These are phyloP conservation scores for Fusarium sp. DNA, from an alignment of 2,329 filamentous ascomycete genomes.

Conservation along the genomic window DNA sequence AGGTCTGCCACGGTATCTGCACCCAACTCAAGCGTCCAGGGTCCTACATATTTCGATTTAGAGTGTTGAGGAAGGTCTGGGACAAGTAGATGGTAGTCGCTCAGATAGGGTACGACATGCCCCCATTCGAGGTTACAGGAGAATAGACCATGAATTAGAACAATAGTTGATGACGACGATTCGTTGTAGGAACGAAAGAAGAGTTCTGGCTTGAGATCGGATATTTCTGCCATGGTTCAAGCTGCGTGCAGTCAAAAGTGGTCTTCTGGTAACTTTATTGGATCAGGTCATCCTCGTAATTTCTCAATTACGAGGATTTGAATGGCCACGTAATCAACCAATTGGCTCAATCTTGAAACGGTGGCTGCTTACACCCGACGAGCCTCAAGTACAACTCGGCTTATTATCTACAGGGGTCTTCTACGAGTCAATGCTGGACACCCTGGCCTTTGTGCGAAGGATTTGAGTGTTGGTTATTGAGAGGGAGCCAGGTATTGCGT, in stretches of 20 bases:
- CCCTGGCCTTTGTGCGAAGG: background rate
- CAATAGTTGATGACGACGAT: slow-evolving; percentile 46
- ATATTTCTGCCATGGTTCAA: background rate
- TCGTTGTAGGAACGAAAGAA: slow-evolving; percentile 42
- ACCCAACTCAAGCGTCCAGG: slow-evolving; percentile 48
- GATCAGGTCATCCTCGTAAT: accelerated
- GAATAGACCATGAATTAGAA: slow-evolving; percentile 53
- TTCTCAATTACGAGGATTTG: background rate
- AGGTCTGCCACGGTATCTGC: slow-evolving; percentile 53
- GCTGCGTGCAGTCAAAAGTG: accelerated
- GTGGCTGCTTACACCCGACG: background rate
- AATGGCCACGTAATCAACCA: background rate
- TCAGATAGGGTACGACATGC: slow-evolving; percentile 53
- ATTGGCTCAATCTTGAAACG: background rate
- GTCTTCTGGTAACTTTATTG: background rate
- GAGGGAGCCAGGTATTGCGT: background rate
- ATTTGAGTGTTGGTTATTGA: background rate
- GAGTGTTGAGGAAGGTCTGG: slow-evolving; percentile 58
- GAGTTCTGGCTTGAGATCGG: background rate
- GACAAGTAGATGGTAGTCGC: slow-evolving; percentile 56
- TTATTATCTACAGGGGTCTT: no score
- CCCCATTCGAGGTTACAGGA: slow-evolving; percentile 54
- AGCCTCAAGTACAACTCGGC: background rate
- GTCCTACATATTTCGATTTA: slow-evolving; percentile 50
- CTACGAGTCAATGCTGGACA: background rate